Evolutionary conservation across 129 eudicot genomes (phyloP), one percentile per base, ranked within the genome.

Genomic region (Artemisia tridentata): DNA sequence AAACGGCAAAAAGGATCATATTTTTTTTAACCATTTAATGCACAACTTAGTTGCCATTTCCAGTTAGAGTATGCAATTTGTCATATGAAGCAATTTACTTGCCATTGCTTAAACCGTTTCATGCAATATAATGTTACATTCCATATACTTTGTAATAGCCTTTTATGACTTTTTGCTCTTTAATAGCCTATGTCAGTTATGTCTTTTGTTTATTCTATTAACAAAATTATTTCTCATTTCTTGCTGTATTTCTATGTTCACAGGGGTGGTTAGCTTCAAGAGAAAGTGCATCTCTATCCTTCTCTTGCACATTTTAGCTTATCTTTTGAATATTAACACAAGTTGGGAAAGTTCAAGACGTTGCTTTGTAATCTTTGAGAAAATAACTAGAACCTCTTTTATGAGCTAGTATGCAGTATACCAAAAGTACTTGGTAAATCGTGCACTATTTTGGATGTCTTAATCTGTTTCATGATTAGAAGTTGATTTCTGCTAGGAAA

Each of bases 251-350:
- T 57, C 34, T 11, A 57, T 57, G 31, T 29, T 57, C 6, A 2
- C 66, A 61, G 68, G 68, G 27, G 7, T 63, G 68, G 51, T 55
- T 63, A 38, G 68, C 49, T 63, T 34, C 8, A 63, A 63, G 68
- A 23, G 2, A 3, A n/a, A 51, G 45, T 51, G 61, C 48, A 27
- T 49, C 31, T 48, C 45, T 21, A 21, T n/a, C 34, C 34, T 65
- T 45, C 54, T 18, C 34, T 25, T 64, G 29, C 12, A 65, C 54
- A 6, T 45, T 45, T 45, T 46, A 18, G 38, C 70, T 12, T 65
- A 45, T 65, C 38, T 23, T 48, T 48, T 49, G 14, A 67, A 67
- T 16, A 67, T 14, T 66, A 23, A 23, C 21, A 66, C 71, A 47
- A 47, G 71, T 11, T 66, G 71, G 38, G 25, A 25, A 61, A 61